Conservation (phyloP, 2,329 filamentous ascomycete species). For the Cercospora sp. region DNA sequence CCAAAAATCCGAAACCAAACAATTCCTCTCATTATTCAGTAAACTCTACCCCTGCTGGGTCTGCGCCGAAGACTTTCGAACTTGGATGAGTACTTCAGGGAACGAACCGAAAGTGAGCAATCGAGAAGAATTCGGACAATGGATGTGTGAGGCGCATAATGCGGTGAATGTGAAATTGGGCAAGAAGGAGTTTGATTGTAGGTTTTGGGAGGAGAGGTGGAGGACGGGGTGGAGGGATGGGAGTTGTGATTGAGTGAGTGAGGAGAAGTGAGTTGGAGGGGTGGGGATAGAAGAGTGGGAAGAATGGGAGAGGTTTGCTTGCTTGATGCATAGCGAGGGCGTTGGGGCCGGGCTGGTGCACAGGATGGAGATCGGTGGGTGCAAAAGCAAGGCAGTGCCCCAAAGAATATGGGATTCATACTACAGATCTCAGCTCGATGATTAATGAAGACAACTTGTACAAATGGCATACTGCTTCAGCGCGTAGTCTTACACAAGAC, state of each 20-base stretch:
- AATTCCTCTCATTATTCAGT: conserved; percentile 78
- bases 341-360: background rate
- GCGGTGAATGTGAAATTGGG: conserved; percentile 87
- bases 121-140: conserved; percentile 70
- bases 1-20: conserved; percentile 73
- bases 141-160: conserved; percentile 86
- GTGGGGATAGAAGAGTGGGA: background rate
- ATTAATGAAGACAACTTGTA: background rate
- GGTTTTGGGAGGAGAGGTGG: conserved; percentile 91
- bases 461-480: background rate
- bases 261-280: background rate
- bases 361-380: background rate
- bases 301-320: background rate
- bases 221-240: conserved; percentile 80
- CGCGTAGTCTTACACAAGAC: background rate
- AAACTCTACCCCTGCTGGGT: conserved; percentile 93
- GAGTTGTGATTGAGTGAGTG: conserved; percentile 55
- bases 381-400: background rate
- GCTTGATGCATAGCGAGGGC: background rate
- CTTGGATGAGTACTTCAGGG: conserved; percentile 66
- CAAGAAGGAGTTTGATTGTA: conserved; percentile 88
- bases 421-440: background rate
- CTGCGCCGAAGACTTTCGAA: conserved; percentile 87
- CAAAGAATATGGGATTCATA: background rate
- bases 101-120: conserved; percentile 64